A percentile compares a stretch with the other conserved stretches of the same genome.
These are phyloP conservation scores for Monosiga brevicollis DNA, from an alignment of 78 protist species.

Conservation along the genomic window DNA sequence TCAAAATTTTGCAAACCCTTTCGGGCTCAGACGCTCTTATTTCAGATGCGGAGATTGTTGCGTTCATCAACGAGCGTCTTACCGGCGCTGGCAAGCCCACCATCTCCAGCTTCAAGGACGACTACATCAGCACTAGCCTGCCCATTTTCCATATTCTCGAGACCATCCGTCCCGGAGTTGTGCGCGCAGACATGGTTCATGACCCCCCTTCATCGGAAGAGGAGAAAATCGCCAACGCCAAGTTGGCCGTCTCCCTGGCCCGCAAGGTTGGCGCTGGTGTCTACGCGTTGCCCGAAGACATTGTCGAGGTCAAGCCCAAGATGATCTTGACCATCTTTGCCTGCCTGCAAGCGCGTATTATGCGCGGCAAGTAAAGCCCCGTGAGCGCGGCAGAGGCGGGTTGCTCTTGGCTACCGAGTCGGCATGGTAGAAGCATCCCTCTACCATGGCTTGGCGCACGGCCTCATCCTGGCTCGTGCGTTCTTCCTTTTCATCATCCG, in stretches of 20 bases:
- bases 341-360: background rate
- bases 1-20: slow-evolving; percentile 18
- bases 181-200: slow-evolving; percentile 51
- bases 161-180: slow-evolving; percentile 58
- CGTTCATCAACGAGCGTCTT: slow-evolving; percentile 17
- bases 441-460: background rate
- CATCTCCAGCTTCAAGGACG: slow-evolving; percentile 66
- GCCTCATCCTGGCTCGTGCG: background rate
- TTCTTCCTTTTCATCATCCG: background rate
- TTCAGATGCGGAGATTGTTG: slow-evolving; percentile 36
- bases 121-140: slow-evolving; percentile 26
- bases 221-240: slow-evolving; percentile 65
- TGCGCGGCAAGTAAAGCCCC: background rate
- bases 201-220: slow-evolving; percentile 24
- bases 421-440: background rate
- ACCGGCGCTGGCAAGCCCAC: slow-evolving; percentile 45
- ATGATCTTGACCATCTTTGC: slow-evolving; percentile 54
- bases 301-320: slow-evolving; percentile 73
- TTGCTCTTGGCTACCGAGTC: background rate
- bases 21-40: slow-evolving; percentile 14
- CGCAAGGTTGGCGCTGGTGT: slow-evolving; percentile 82
- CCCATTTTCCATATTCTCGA: slow-evolving; percentile 64
- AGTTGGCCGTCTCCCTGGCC: slow-evolving; percentile 68
- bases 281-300: slow-evolving; percentile 83
- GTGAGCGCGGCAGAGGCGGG: background rate